phyloP scores from a whole-genome alignment of 1,284 basidiomycete genomes.

The Apiotrichum siamense region DNA sequence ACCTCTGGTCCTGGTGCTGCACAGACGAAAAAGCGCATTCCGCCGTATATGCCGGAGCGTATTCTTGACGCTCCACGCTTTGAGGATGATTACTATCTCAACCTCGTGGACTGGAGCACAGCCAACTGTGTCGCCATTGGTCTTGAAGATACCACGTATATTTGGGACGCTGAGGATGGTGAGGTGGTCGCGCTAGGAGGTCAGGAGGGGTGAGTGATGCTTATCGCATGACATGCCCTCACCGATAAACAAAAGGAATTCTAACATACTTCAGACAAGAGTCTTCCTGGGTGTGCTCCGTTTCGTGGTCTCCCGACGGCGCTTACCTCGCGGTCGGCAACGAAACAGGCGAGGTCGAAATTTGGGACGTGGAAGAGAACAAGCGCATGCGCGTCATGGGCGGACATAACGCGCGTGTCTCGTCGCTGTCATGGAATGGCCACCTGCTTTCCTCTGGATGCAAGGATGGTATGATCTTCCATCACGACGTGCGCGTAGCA shows the following conservation, averaged over 20 bases:
- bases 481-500: conserved; percentile 84
- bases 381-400: conserved; percentile 81
- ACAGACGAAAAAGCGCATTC: conserved; percentile 28
- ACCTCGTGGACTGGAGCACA: conserved; percentile 82
- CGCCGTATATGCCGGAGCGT: conserved; percentile 68
- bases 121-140: conserved; percentile 85
- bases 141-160: conserved; percentile 71
- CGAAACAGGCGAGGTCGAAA: conserved; percentile 79
- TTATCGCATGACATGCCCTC: no score
- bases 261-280: conserved; percentile 14
- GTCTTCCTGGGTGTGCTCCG: conserved; percentile 65
- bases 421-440: conserved; percentile 74
- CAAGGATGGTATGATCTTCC: conserved; percentile 84
- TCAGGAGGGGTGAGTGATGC: conserved; percentile 18
- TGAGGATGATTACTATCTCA: conserved; percentile 95
- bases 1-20: conserved; percentile 14
- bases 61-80: conserved; percentile 93
- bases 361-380: conserved; percentile 86
- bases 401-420: conserved; percentile 70
- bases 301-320: conserved; percentile 84
- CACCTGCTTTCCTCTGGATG: conserved; percentile 84
- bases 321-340: conserved; percentile 75
- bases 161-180: conserved; percentile 91
- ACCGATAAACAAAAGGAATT: not conserved
- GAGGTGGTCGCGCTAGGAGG: conserved; percentile 65